A percentile compares a stretch with the other conserved stretches of the same genome.
Conservation (phyloP, 108 stramenopile genomes). For the Skeletonema potamos region DNA sequence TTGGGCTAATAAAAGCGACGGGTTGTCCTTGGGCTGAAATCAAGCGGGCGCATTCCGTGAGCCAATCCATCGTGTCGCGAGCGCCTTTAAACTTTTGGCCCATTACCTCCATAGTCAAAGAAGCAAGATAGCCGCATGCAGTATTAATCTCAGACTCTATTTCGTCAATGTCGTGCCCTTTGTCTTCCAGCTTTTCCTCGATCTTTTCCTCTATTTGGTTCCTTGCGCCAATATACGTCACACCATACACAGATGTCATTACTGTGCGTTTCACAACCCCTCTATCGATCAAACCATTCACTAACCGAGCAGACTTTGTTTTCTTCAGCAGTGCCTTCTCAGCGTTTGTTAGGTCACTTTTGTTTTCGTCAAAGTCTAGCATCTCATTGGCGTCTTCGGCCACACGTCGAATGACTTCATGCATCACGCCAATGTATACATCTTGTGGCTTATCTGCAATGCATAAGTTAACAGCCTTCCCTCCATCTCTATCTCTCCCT, state of each 20-base stretch:
- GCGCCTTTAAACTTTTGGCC: slow-evolving; percentile 95
- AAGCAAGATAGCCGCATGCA: slow-evolving; percentile 90
- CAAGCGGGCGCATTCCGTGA: slow-evolving; percentile 82
- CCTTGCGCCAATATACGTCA: slow-evolving; percentile 97
- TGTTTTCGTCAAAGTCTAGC: slow-evolving; percentile 61
- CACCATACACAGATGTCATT: slow-evolving; percentile 99
- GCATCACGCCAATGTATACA: slow-evolving; percentile 96
- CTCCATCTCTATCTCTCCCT: slow-evolving; percentile 95
- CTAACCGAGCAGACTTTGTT: slow-evolving; percentile 74
- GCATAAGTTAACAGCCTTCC: slow-evolving; percentile 95
- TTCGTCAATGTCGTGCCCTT: slow-evolving; percentile 80
- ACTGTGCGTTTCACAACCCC: slow-evolving; percentile 99
- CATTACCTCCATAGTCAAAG: slow-evolving; percentile 92
- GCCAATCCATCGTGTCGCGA: slow-evolving; percentile 96
- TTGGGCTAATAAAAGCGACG: slow-evolving; percentile 98
- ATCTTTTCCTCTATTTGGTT: slow-evolving; percentile 94
- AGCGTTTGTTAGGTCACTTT: slow-evolving; percentile 54
- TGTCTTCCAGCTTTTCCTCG: slow-evolving; percentile 78
- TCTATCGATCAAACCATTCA: slow-evolving; percentile 90
- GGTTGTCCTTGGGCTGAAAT: slow-evolving; percentile 90
- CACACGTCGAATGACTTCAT: slow-evolving; percentile 84
- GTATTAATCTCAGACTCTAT: slow-evolving; percentile 79
- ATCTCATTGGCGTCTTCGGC: slow-evolving; percentile 65
- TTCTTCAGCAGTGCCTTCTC: slow-evolving; percentile 60
- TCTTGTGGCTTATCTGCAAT: slow-evolving; percentile 92